Base-by-base conservation (phyloP, 257 asterid genomes). In the Avicennia marina region DNA sequence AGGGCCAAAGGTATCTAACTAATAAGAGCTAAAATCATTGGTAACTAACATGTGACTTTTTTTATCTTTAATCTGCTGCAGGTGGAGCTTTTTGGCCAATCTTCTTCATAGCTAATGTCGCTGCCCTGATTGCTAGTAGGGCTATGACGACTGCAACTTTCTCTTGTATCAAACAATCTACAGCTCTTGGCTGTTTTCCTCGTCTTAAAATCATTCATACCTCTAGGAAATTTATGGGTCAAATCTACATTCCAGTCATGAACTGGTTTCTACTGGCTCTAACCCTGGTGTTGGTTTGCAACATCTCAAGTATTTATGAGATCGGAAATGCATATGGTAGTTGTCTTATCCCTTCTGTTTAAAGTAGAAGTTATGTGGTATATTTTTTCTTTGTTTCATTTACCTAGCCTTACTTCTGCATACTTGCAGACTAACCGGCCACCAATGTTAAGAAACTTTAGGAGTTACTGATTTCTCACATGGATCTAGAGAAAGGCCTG, bases 281-380 rank as follows among this genome's bases (percentile, higher is more conserved):
- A 11, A 84, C 97, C 4, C 75, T 93, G 73, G 79, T 86, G 56
- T 65, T 93, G 44, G 94, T 89, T 68, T 84, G 95, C 79, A 75
- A 86, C 27, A 89, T 93, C 78, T 83, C 97, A 61, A 89, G 79
- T 69, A 78, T 85, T 56, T 86, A 86, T 59, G 95, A 93, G 84
- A 89, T 93, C 51, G 99, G 99, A 70, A 93, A 86, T 86, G 99
- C 99, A 67, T 93, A 93, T 62, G 99, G 99, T 93, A 81, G 75
- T 64, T 56, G 59, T 65, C 53, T 4, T 65, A 31, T 62, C 31
- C 17, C 59, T 47, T 67, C 9, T 51, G 17, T 51, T n/a, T 54
- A 50, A 49, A 53, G 55, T 56, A 55, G 46, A 27, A 29, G 56
- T 65, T 54, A 27, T 21, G 40, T 59, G 32, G 1, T 38, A 51